A percentile compares a stretch with the other conserved stretches of the same genome.
Conservation (phyloP, 352 stramenopile genomes). For the Phytopythium ostracodes region DNA sequence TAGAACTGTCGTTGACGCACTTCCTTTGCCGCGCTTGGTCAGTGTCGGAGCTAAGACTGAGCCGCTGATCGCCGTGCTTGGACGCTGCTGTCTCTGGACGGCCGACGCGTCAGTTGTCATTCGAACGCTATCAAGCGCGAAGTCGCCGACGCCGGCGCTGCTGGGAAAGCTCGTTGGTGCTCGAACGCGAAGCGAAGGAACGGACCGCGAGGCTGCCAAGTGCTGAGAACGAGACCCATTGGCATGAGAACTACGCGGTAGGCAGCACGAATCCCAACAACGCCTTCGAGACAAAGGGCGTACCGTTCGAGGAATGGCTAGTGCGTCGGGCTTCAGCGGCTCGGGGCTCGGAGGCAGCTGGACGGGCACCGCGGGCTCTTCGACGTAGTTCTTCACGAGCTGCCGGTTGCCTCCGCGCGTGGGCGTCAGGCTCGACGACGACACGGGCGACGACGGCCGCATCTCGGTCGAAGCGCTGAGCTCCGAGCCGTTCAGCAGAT, state of each 20-base stretch:
- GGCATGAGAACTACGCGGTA: no score
- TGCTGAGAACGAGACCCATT: not conserved
- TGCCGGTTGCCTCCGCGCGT: conserved; percentile 9
- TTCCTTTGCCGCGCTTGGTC: not conserved
- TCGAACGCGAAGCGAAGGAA: conserved; percentile 37
- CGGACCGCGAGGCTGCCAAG: conserved; percentile 22
- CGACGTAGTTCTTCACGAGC: conserved; percentile 21
- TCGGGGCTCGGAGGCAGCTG: conserved; percentile 17
- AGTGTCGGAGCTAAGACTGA: not conserved
- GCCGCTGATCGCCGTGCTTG: not conserved
- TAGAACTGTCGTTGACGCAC: not conserved
- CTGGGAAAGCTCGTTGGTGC: not conserved
- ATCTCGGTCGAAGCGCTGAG: not conserved
- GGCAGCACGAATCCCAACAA: not conserved
- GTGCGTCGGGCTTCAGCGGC: conserved; percentile 6
- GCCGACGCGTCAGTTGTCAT: not conserved
- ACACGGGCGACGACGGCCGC: not conserved
- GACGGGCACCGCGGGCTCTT: conserved; percentile 38
- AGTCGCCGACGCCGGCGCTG: no score
- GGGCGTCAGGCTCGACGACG: conserved; percentile 5
- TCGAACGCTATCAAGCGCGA: not conserved
- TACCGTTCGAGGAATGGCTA: conserved; percentile 43
- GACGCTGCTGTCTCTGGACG: not conserved
- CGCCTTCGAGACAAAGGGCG: not conserved
- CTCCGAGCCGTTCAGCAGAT: conserved; percentile 31